Evolutionary conservation across 805 yeast genomes (phyloP), one percentile per base, ranked within the genome.

Genomic region (Candida hungchunana): DNA sequence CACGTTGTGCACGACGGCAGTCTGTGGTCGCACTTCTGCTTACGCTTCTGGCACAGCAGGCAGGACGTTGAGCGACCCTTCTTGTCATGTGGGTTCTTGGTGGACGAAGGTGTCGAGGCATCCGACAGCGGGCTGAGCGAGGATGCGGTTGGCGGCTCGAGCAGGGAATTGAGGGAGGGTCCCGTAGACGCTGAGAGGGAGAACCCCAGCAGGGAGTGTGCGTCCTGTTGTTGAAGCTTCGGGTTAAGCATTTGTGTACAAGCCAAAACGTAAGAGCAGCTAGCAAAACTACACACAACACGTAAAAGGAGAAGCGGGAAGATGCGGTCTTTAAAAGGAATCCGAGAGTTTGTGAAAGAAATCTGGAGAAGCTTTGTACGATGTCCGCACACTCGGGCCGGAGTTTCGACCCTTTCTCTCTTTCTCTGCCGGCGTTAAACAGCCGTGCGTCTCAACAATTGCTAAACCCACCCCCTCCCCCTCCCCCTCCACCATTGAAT

Each of bases 1-100:
- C 86, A 79, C 27, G 78, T 76, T 5, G 83, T 74, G 48, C 86
- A 79, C 32, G 75, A 65, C 6, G 85, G 85, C 10, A 71, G 55
- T 31, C 79, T 63, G 37, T 77, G 83, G 46, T 79, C 84, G 59
- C 86, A 79, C 50, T 75, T 73, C 48, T 76, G 80, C 47, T 75
- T 75, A 32, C 80, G 56, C 52, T 71, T 70, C 45, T 75, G 77
- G 40, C 82, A 76, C 16, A 75, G 49, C 26, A 67, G 56, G 47
- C 82, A 76, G 3, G 79, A 71, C 6, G 78, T 69, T 9, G 79
- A 73, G 34, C 81, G 64, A 6, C 77, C 75, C 43, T 68, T 73
- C 50, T 72, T 18, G 29, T 13, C 17, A 34, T 47, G 46, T 8
- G 50, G 52, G 30, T 50, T 48, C 31, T 34, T 46, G 25, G 42